A percentile compares a stretch with the other conserved stretches of the same genome.
phyloP scores from a whole-genome alignment of 768 basidiomycete genomes.

The Suillus brevipes region DNA sequence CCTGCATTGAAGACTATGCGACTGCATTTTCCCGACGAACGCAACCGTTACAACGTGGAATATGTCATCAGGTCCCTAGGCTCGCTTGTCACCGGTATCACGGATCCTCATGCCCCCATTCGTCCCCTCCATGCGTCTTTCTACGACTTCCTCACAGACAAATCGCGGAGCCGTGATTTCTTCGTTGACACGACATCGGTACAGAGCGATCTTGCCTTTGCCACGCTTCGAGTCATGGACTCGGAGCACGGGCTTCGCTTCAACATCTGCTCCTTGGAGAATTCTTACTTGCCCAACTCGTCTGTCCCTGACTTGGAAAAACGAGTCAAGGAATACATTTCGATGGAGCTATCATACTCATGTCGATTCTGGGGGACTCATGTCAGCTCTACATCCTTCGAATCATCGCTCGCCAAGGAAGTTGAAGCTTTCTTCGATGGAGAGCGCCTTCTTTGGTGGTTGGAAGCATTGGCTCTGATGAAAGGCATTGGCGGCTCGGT shows the following conservation, averaged over 20 bases:
- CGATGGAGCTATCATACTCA: slow-evolving; percentile 29
- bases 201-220: slow-evolving; percentile 12
- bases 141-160: slow-evolving; percentile 24
- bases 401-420: slow-evolving; percentile 7
- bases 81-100: slow-evolving; percentile 4
- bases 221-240: slow-evolving; percentile 29
- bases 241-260: slow-evolving; percentile 16
- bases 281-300: slow-evolving; percentile 26
- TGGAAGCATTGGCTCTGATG: slow-evolving; percentile 11
- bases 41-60: slow-evolving; percentile 26
- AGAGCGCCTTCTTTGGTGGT: slow-evolving; percentile 6
- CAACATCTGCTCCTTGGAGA: slow-evolving; percentile 16
- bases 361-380: slow-evolving; percentile 36
- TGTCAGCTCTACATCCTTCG: slow-evolving; percentile 12
- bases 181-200: slow-evolving; percentile 1
- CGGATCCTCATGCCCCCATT: slow-evolving; percentile 1
- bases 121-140: slow-evolving; percentile 28
- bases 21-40: background rate
- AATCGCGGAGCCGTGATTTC: slow-evolving; percentile 15
- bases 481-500: slow-evolving; percentile 9
- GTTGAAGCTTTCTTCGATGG: slow-evolving; percentile 23
- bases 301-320: slow-evolving; percentile 17
- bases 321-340: slow-evolving; percentile 21
- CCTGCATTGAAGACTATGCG: background rate
- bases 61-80: slow-evolving; percentile 1